These are phyloP conservation scores for Epichloe typhina DNA, from an alignment of 2,329 filamentous ascomycete species.

Conservation along the genomic window DNA sequence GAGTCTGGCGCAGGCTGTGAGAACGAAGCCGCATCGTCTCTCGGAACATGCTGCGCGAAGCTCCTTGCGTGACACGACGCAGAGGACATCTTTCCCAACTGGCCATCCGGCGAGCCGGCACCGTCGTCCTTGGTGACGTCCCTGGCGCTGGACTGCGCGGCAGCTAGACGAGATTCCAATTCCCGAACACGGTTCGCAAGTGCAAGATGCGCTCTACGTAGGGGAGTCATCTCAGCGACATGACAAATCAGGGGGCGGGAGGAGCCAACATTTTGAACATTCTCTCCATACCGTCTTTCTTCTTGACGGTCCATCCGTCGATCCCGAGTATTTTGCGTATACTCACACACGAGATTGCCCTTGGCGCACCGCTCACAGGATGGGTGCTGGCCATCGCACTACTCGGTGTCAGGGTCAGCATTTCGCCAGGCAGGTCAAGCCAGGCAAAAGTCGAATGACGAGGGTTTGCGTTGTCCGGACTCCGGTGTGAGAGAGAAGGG, in stretches of 20 bases:
- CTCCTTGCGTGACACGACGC: background rate
- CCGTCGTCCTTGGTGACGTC: background rate
- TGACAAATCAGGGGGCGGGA: no score
- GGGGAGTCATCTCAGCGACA: background rate
- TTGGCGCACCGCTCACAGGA: slow-evolving; percentile 11
- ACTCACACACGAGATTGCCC: slow-evolving; percentile 9
- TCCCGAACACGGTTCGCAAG: slow-evolving; percentile 1
- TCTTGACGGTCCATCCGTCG: slow-evolving; percentile 13
- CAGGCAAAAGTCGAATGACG: background rate
- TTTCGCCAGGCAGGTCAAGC: background rate
- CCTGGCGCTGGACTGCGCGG: background rate
- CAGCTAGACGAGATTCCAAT: slow-evolving; percentile 1
- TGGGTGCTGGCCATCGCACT: slow-evolving; percentile 12
- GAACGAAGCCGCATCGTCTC: background rate
- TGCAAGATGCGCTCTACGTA: background rate
- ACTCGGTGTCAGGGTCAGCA: background rate
- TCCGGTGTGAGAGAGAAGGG: background rate
- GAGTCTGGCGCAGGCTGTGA: slow-evolving; percentile 10
- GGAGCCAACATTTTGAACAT: background rate
- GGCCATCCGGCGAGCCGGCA: background rate
- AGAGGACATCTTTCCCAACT: background rate
- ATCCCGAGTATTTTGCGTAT: slow-evolving; percentile 11
- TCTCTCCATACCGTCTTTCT: slow-evolving; percentile 9
- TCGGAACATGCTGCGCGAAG: background rate
- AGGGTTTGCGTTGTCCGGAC: background rate